Percentiles rank a stretch among this genome's conserved stretches.
Evolutionary conservation across 352 stramenopile genomes (phyloP).

Genomic region (Phytophthora megakarya): DNA sequence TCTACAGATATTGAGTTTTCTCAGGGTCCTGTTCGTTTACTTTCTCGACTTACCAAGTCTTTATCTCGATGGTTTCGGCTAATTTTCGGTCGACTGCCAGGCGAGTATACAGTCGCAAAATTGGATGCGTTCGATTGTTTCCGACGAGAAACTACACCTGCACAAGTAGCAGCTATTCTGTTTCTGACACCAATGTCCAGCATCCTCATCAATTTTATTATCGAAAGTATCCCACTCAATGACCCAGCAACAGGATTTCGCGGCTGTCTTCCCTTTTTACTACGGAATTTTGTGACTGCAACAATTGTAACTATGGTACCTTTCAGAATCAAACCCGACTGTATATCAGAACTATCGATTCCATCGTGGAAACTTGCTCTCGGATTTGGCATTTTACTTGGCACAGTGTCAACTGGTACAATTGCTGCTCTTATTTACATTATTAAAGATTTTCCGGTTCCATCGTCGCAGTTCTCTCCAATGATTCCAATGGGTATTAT

Average conservation of each 20-base stretch:
- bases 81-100: slow-evolving; percentile 11
- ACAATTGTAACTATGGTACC: slow-evolving; percentile 3
- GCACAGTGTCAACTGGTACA: slow-evolving; percentile 12
- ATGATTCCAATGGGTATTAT: slow-evolving; percentile 19
- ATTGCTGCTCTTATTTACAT: slow-evolving; percentile 20
- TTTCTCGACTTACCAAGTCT: neutral
- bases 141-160: neutral
- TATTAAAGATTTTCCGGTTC: slow-evolving; percentile 37
- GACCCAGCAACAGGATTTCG: slow-evolving; percentile 10
- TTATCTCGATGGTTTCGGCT: neutral
- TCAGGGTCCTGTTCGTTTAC: neutral
- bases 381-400: slow-evolving; percentile 17
- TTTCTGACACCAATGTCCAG: slow-evolving; percentile 28
- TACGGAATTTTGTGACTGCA: slow-evolving; percentile 21
- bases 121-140: slow-evolving; percentile 30
- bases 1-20: neutral
- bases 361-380: slow-evolving; percentile 18
- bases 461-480: slow-evolving; percentile 28
- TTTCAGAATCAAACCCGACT: slow-evolving; percentile 18
- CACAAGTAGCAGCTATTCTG: slow-evolving; percentile 5
- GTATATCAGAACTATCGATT: slow-evolving; percentile 25
- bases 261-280: slow-evolving; percentile 24
- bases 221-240: slow-evolving; percentile 34
- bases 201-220: slow-evolving; percentile 22
- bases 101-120: slow-evolving; percentile 41